Conservation (phyloP, 129 eudicot genomes). For the Helichrysum umbraculigerum region DNA sequence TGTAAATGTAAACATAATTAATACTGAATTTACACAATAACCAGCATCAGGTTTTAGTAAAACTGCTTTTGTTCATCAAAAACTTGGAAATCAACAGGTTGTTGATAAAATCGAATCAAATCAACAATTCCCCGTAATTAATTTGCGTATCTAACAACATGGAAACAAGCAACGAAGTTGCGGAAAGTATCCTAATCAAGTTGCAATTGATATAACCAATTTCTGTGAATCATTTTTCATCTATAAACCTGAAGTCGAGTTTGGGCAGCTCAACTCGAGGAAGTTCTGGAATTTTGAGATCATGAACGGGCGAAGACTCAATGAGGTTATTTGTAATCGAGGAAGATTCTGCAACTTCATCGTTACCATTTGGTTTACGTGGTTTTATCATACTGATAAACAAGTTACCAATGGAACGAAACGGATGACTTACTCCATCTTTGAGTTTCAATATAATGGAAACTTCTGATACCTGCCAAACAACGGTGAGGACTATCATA, state of each 20-base stretch:
- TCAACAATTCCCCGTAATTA: not conserved
- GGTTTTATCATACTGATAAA: slow-evolving; percentile 38
- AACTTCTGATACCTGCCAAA: slow-evolving; percentile 83
- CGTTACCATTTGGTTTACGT: not conserved
- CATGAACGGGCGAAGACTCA: slow-evolving; percentile 34
- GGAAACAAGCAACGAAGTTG: slow-evolving; percentile 5
- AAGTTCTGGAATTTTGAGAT: slow-evolving; percentile 47
- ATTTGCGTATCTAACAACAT: not conserved
- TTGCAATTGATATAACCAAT: not conserved
- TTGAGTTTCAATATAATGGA: slow-evolving; percentile 61
- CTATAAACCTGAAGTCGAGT: not conserved
- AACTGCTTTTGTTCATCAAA: not conserved
- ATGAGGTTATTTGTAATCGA: slow-evolving; percentile 16
- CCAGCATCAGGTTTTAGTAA: not conserved
- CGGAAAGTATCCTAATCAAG: not conserved
- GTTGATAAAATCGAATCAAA: not conserved
- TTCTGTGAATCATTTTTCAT: not conserved
- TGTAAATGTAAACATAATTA: not conserved
- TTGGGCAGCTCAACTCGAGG: slow-evolving; percentile 44
- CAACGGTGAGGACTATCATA: slow-evolving; percentile 62
- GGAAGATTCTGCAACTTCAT: slow-evolving; percentile 20
- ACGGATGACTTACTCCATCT: slow-evolving; percentile 64
- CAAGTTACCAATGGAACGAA: slow-evolving; percentile 47
- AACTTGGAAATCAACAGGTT: not conserved
- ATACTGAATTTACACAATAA: too few relatives aligned